Evolutionary conservation across 805 yeast genomes (phyloP), one percentile per base, ranked within the genome.

Genomic region (Yarrowia sp.): DNA sequence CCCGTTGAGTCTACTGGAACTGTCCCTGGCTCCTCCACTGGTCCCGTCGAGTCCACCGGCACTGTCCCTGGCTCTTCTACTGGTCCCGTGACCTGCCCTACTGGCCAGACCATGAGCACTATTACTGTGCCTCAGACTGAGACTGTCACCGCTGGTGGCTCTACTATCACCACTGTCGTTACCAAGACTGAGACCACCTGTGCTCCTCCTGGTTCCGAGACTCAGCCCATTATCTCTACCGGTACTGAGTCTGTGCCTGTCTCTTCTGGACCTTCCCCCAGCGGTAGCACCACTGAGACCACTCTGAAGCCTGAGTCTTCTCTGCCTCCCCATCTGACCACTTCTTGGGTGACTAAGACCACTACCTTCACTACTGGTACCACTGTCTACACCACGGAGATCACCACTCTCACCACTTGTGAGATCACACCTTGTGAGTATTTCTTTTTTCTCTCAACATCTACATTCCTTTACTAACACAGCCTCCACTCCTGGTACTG

Each of bases 271-370:
- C 58, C 3, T 14, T 52, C 14, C 43, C 43, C 8, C 9, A 5
- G 8, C 58, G 43, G 19, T 5, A 35, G 19, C 26, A 36, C 32
- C 32, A 52, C 58, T 12, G 58, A 52, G 43, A 52, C 58, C 26
- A 8, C 58, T 7, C 43, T 38, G 26, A 52, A 36, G 41, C 58
- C 58, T 9, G 12, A 19, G 19, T 19, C 22, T 1, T 53, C 59
- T 16, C n/a, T 53, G 45, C 59, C 59, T 9, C 58, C 58, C 8
- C 58, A 52, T 11, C 42, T 52, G 22, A 52, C 58, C 10, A 52
- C 58, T 11, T 52, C 58, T 2, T 52, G 58, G 58, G 55, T 50
- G 19, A 50, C 55, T 1, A 35, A 32, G 55, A 50, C 55, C 14
- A 50, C 55, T n/a, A 35, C 40, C 9, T 50, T 32, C 56, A 50